Evolutionary conservation across 2,329 filamentous ascomycete species (phyloP).

Genomic region (Phoma sp.): DNA sequence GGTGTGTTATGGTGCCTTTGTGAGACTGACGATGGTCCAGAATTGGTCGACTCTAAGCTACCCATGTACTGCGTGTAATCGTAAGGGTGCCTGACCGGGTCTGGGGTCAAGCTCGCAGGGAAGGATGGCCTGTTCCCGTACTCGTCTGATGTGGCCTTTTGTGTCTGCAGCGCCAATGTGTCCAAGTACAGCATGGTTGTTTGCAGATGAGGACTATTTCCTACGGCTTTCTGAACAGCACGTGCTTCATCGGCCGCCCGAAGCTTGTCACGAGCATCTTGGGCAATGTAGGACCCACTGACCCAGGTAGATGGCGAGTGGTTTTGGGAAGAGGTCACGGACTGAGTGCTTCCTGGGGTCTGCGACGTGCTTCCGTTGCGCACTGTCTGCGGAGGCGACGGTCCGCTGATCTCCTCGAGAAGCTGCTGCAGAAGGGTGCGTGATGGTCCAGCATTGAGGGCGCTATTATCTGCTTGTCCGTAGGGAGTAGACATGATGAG

Average conservation of each 20-base stretch:
- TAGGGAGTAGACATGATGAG: slow-evolving; percentile 36
- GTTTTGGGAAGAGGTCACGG: slow-evolving; percentile 4
- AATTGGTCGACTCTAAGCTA: not conserved
- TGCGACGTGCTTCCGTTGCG: not conserved
- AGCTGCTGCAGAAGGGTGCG: slow-evolving; percentile 33
- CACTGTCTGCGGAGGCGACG: not conserved
- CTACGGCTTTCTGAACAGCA: not conserved
- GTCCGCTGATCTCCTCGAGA: slow-evolving; percentile 35
- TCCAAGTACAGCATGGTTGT: slow-evolving; percentile 1
- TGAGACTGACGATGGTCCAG: not conserved
- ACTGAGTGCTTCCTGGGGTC: not conserved
- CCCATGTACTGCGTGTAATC: not conserved
- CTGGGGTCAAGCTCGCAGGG: not conserved
- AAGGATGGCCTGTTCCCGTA: not conserved
- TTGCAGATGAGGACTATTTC: not conserved
- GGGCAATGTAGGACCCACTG: slow-evolving; percentile 24
- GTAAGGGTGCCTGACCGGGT: slow-evolving; percentile 3
- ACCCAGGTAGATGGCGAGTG: slow-evolving; percentile 25
- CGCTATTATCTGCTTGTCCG: slow-evolving; percentile 11
- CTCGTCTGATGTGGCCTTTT: not conserved
- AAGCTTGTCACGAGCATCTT: slow-evolving; percentile 33
- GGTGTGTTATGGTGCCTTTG: not conserved
- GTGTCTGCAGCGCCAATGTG: not conserved
- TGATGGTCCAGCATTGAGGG: slow-evolving; percentile 19
- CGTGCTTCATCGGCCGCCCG: slow-evolving; percentile 35